Evolutionary conservation across 345 rosid species (phyloP).

Genomic region (Turritis glabra): DNA sequence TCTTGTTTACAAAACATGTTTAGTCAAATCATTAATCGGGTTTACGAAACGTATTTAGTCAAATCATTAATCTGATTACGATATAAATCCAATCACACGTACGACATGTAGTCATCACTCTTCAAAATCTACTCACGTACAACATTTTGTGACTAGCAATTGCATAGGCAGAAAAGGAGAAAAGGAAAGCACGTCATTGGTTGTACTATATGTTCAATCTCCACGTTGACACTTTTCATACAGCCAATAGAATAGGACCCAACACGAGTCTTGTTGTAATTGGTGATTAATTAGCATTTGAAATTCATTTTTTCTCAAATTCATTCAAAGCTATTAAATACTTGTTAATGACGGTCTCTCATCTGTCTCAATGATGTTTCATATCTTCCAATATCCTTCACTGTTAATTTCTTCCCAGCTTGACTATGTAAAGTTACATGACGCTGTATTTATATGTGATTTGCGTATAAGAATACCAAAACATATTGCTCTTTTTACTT

Average conservation of each 20-base stretch:
- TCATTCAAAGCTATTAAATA: too few species aligned
- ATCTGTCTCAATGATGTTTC: too few species aligned
- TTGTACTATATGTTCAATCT: too few species aligned
- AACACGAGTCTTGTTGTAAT: not conserved
- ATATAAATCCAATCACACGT: not conserved
- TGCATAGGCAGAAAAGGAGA: not conserved
- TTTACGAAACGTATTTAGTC: not conserved
- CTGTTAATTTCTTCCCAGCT: too few species aligned
- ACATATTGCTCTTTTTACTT: too few species aligned
- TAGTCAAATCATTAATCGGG: not conserved
- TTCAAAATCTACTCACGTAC: not conserved
- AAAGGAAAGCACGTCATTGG: too few species aligned
- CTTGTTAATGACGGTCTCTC: too few species aligned
- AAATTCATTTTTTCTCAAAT: too few species aligned
- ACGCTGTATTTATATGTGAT: too few species aligned
- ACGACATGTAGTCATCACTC: not conserved
- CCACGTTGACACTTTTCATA: not conserved
- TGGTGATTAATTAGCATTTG: too few species aligned
- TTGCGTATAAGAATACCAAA: too few species aligned
- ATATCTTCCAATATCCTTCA: too few species aligned
- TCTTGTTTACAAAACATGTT: not conserved
- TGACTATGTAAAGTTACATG: not conserved
- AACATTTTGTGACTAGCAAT: not conserved
- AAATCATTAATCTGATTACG: slow-evolving; percentile 1
- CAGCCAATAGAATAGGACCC: not conserved